Base-by-base conservation (phyloP, 768 basidiomycete species). In the Lentinula guzmanii region DNA sequence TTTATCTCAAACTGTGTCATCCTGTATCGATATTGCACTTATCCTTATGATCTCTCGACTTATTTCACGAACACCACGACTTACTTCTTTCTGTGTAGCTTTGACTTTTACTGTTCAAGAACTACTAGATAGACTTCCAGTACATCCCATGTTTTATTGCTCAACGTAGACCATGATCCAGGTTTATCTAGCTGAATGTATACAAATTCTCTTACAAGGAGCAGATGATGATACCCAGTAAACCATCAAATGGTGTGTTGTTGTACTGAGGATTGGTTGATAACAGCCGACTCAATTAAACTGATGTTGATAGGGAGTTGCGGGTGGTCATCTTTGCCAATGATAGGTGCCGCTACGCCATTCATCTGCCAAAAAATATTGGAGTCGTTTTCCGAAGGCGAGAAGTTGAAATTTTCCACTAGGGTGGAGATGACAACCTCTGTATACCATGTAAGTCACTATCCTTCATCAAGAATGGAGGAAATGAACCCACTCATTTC, bases 391-490 rank as follows among this genome's bases (percentile, higher is more conserved):
- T 24, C 51, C 4, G 45, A 59, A 16, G 51, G 50, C 5, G 39
- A 46, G 16, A 60, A 60, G 8, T 60, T 42, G 51, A 60, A 52
- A n/a, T 3, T 52, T 18, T 46, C 48, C 28, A 60, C 51, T n/a
- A 60, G 33, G 10, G 28, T 28, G 24, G 59, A 60, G 15, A 60
- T 34, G 24, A 58, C 57, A 33, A 43, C 57, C 57, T 58, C 57
- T 58, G 31, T 58, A 16, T 4, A 31, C 2, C 34, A 45, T 21
- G 15, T 18, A 2, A 21, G 13, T 16, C 24, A 11, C 10, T 45
- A 1, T 11, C 5, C 3, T 8, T 46, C 7, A 5, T 33, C 21
- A 16, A 21, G 21, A 45, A 33, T 5, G 6, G 4, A 5, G 2
- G 15, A 46, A n/a, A 15, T 43, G 15, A 35, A 46, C 57, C 8